phyloP scores from a whole-genome alignment of 2,329 filamentous ascomycete species.

The Metarhizium anisopliae region DNA sequence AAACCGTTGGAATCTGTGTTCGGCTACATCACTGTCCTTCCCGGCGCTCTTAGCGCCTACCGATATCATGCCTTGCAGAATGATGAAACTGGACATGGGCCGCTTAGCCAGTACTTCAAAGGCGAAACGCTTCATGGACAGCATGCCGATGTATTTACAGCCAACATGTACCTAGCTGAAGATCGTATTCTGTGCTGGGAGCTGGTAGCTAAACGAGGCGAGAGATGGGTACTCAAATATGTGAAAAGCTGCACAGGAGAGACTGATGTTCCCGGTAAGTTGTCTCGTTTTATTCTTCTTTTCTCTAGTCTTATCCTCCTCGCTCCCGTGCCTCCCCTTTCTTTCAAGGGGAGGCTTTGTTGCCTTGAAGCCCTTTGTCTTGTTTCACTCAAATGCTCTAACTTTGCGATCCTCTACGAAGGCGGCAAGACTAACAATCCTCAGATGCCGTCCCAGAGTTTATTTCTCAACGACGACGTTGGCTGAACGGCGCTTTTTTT shows the following conservation, averaged over 20 bases:
- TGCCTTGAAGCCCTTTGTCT: too few species aligned
- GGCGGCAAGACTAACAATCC: slow-evolving; percentile 14
- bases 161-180: slow-evolving; percentile 90
- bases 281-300: neutral
- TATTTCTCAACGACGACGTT: slow-evolving; percentile 89
- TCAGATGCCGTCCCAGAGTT: slow-evolving; percentile 88
- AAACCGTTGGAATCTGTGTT: slow-evolving; percentile 97
- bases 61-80: slow-evolving; percentile 94
- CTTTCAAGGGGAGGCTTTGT: neutral
- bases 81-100: slow-evolving; percentile 89
- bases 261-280: slow-evolving; percentile 89
- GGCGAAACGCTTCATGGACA: slow-evolving; percentile 94
- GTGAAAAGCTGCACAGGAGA: slow-evolving; percentile 95
- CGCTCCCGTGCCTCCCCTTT: neutral
- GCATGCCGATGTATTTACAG: slow-evolving; percentile 93
- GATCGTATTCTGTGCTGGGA: slow-evolving; percentile 92
- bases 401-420: neutral
- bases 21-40: slow-evolving; percentile 94
- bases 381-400: too few species aligned
- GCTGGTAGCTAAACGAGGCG: slow-evolving; percentile 86
- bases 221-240: slow-evolving; percentile 96
- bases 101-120: slow-evolving; percentile 97
- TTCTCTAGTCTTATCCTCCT: neutral
- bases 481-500: slow-evolving; percentile 98
- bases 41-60: slow-evolving; percentile 90